Conservation (phyloP, 192 early-diverging fungal species). For the Geranomyces variabilis region DNA sequence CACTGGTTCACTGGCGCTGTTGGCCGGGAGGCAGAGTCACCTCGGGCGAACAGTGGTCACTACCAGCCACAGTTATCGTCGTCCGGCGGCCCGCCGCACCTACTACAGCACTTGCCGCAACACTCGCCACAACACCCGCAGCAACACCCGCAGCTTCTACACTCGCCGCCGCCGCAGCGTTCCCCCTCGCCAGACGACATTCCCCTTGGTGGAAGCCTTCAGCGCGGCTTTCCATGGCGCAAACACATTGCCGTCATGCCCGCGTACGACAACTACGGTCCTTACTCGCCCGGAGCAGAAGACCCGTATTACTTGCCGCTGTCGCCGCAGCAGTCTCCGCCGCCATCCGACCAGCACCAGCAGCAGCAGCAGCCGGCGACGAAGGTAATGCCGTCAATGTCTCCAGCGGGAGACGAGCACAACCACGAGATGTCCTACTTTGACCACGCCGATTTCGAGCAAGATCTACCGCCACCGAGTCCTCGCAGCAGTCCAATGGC, state of each 20-base stretch:
- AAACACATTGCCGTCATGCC: neutral
- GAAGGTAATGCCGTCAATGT: neutral
- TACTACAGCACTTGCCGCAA: too few relatives aligned
- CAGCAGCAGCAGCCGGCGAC: neutral
- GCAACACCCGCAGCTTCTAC: too few relatives aligned
- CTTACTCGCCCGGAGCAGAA: neutral
- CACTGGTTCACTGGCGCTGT: too few relatives aligned
- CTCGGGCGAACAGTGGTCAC: too few relatives aligned
- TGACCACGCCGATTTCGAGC: neutral
- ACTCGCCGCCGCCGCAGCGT: too few relatives aligned
- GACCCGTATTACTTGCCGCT: too few relatives aligned
- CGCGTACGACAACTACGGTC: neutral
- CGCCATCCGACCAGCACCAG: neutral
- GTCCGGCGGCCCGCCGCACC: too few relatives aligned
- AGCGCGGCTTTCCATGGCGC: slow-evolving; percentile 1
- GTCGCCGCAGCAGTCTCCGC: too few relatives aligned
- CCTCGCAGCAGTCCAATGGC: neutral
- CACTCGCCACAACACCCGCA: too few relatives aligned
- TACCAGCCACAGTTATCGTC: too few relatives aligned
- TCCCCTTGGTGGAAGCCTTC: neutral
- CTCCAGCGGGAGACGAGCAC: neutral
- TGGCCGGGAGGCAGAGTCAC: too few relatives aligned
- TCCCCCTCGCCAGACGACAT: neutral
- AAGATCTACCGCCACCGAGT: neutral
- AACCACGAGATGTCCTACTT: too few relatives aligned